Evolutionary conservation across 2,329 filamentous ascomycete species (phyloP).

Genomic region (Epichloe elymi): DNA sequence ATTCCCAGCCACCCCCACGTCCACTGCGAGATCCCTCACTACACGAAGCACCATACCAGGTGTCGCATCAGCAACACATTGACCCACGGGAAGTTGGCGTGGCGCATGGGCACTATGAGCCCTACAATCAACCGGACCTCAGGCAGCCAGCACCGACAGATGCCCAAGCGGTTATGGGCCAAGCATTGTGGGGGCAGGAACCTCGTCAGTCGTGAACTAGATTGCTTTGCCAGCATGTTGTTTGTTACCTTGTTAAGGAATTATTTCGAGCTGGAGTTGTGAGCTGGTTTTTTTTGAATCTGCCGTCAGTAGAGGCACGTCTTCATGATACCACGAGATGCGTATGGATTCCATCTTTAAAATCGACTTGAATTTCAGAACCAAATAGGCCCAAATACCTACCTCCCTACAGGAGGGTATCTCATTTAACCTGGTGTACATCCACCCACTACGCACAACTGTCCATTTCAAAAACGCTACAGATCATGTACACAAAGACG

Average conservation of each 20-base stretch:
- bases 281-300: not conserved
- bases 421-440: too few relatives aligned
- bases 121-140: not conserved
- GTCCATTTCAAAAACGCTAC: too few relatives aligned
- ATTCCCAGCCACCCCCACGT: conserved; percentile 4
- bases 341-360: not conserved
- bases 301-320: not conserved
- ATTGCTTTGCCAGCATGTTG: not conserved
- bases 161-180: conserved; percentile 5
- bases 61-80: not conserved
- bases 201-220: not conserved
- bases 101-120: conserved; percentile 3
- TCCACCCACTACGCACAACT: too few relatives aligned
- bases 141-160: not conserved
- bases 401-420: too few relatives aligned
- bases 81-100: conserved; percentile 1
- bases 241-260: not conserved
- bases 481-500: not conserved
- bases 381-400: too few relatives aligned
- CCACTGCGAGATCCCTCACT: conserved; percentile 2
- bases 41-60: conserved; percentile 1
- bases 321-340: not conserved
- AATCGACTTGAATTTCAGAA: too few relatives aligned
- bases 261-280: not conserved
- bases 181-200: conserved; percentile 8